Conservation (phyloP, 805 yeast genomes). For the Wickerhamomyces rabaulensis region DNA sequence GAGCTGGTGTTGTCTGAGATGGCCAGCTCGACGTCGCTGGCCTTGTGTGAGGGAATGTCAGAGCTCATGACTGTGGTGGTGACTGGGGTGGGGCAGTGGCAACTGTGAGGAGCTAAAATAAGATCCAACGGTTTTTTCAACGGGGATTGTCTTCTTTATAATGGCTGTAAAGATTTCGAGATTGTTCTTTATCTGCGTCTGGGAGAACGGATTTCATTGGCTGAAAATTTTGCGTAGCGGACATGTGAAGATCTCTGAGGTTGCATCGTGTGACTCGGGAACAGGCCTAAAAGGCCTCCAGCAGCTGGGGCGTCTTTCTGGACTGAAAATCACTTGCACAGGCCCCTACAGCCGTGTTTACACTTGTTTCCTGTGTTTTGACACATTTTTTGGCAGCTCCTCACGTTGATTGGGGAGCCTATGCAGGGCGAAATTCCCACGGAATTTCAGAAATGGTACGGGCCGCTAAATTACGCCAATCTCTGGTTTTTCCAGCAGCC, state of each 20-base stretch:
- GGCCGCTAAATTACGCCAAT: background rate
- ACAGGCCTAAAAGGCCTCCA: too few relatives aligned
- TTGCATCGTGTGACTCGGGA: background rate
- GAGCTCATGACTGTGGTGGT: background rate
- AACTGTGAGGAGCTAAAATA: too few relatives aligned
- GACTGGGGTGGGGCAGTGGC: too few relatives aligned
- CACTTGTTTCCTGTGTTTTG: background rate
- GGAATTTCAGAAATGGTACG: slow-evolving; percentile 4
- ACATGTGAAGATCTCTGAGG: background rate
- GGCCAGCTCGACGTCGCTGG: background rate
- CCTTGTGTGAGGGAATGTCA: background rate
- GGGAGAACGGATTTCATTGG: background rate
- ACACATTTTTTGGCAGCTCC: background rate
- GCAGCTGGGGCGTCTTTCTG: background rate
- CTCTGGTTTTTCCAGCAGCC: too few relatives aligned
- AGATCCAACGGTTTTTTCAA: background rate
- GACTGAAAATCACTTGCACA: background rate
- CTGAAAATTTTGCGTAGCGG: background rate
- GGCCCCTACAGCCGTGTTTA: background rate
- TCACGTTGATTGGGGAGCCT: background rate
- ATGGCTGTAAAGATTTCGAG: background rate
- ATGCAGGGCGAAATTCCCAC: slow-evolving; percentile 6
- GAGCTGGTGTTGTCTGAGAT: background rate
- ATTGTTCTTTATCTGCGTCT: background rate
- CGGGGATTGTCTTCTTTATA: background rate